Evolutionary conservation across 495 filamentous ascomycete species (phyloP), one percentile per base, ranked within the genome.

Genomic region (Chaetomidium leptoderma): DNA sequence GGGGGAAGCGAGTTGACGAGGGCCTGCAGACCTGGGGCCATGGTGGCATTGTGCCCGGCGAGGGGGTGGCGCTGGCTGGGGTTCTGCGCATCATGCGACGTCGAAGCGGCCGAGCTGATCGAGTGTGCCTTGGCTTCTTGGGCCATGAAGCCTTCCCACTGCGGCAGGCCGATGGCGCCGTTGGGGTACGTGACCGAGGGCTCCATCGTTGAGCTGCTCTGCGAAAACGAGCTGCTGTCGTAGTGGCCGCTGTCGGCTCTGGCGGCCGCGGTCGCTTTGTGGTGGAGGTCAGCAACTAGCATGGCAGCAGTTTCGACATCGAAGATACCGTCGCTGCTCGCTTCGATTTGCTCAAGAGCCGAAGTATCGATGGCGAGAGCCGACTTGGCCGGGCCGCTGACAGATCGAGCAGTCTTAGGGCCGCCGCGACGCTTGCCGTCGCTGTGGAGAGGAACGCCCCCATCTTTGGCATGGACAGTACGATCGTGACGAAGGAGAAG

Each of bases 381-480:
- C 45, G 87, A 83, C 78, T 95, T 95, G 53, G 89, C 80, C 8
- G 89, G 83, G n/a, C 81, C 82, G 39, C 79, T 74, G 55, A 87
- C 78, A 39, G 84, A 73, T 62, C 89, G 80, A 56, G 86, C 49
- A 17, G 82, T 70, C 73, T 91, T 90, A 59, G 79, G 76, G 30
- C 84, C 85, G 61, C 86, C 84, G 63, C 89, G 87, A 72, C 92
- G 86, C 78, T 96, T 96, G 46, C 88, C 87, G 69, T 98, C 93
- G 72, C 91, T 95, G 70, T 92, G 90, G 17, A 98, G 83, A 61
- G 93, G 93, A 26, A 95, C 83, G 56, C 95, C 93, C 64, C 95
- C 95, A 81, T 98, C 93, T 74, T 98, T 98, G 55, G 93, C 93
- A 74, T 98, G 93, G 51, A 98, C 93, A 55, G 93, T 98, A 64